Base-by-base conservation (phyloP, 106 monocot species). In the Cymbidium sinense region DNA sequence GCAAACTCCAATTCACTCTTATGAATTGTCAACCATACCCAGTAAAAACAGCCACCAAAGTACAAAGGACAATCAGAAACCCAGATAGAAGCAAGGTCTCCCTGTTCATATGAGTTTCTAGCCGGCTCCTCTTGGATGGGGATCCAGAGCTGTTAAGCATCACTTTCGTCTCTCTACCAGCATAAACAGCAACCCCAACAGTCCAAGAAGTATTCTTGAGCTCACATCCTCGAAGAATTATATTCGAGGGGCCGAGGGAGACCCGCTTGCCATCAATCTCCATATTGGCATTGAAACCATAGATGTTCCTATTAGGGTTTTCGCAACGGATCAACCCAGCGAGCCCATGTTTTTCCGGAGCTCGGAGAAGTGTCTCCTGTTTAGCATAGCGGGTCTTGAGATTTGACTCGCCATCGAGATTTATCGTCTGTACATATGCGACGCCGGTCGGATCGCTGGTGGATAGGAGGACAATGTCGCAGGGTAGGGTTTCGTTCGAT, bases 301-400 rank as follows among this genome's bases (percentile, higher is more conserved):
- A 95, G 39, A 95, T 95, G 79, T 95, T 95, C 43, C 95, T 41
- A 50, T 92, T 95, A 6, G 95, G 95, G 36, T 47, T 81, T 86
- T 95, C 95, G 81, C 95, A 95, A 3, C 84, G 83, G 74, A 95
- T 84, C n/a, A 88, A 8, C 25, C 79, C 85, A 27, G 80, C 2
- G 61, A 75, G 34, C 19, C 35, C 34, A 28, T 34, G 35, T n/a
- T 9, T 27, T 50, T 76, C 86, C 2, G 71, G 9, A 52, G 73
- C 20, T 65, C 34, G 41, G 27, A 44, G 1, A 70, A 84, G 73
- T 4, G 86, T 89, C 39, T 89, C 89, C 50, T 86, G 89, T 84
- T 93, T 95, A 2, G 95, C 95, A 74, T 93, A 95, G n/a, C 95
- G 86, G 2, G 95, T 95, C 85, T 95, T 95, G 34, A 95, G 85